A percentile compares a stretch with the other conserved stretches of the same genome.
phyloP scores from a whole-genome alignment of 2,329 filamentous ascomycete genomes.

The Fusarium kyushuense region DNA sequence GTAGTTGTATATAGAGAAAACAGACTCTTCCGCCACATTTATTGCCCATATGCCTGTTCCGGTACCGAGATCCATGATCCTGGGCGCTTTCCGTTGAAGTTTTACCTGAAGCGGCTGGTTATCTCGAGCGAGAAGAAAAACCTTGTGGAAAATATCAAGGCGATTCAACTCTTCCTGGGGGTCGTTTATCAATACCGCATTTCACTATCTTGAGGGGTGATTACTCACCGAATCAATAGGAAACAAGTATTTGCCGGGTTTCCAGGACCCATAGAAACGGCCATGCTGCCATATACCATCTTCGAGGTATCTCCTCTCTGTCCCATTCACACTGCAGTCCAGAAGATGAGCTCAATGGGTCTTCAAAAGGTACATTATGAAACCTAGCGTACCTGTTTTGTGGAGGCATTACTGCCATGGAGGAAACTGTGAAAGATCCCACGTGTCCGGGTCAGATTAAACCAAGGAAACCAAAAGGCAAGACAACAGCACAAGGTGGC shows the following conservation, averaged over 20 bases:
- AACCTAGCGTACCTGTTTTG: slow-evolving; percentile 47
- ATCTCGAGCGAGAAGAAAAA: slow-evolving; percentile 75
- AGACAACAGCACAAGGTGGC: slow-evolving; percentile 18
- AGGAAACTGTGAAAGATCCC: slow-evolving; percentile 16
- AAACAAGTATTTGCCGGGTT: slow-evolving; percentile 77
- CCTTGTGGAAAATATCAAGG: slow-evolving; percentile 84
- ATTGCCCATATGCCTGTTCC: slow-evolving; percentile 94
- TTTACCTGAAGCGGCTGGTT: slow-evolving; percentile 49
- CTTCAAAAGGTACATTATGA: background rate
- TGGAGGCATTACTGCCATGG: slow-evolving; percentile 50
- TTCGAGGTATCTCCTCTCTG: slow-evolving; percentile 39
- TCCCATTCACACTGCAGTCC: slow-evolving; percentile 34
- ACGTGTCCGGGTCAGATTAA: slow-evolving; percentile 22
- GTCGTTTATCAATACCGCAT: slow-evolving; percentile 26
- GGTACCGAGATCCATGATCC: slow-evolving; percentile 78
- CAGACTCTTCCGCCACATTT: slow-evolving; percentile 80
- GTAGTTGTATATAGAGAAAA: slow-evolving; percentile 1
- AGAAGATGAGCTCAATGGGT: slow-evolving; percentile 27
- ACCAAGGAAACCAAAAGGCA: background rate
- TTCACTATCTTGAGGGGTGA: background rate
- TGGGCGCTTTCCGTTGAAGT: slow-evolving; percentile 39
- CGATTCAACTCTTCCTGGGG: slow-evolving; percentile 77
- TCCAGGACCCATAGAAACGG: slow-evolving; percentile 76
- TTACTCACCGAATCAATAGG: slow-evolving; percentile 78
- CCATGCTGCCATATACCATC: slow-evolving; percentile 69